Conservation (phyloP, 768 basidiomycete species). For the Hortiboletus flavorubellus region DNA sequence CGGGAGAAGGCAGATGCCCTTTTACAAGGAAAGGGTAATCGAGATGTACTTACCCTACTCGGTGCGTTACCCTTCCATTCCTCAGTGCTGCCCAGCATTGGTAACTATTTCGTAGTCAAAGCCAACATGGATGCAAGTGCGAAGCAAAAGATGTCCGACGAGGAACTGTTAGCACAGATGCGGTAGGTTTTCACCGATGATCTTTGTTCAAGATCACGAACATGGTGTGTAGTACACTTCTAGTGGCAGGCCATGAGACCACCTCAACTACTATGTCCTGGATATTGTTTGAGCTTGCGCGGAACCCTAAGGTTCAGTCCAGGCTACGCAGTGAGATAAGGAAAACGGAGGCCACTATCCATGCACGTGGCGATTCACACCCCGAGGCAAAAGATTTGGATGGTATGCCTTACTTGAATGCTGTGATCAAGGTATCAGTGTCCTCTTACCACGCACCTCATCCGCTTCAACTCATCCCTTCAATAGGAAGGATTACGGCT, state of each 20-base stretch:
- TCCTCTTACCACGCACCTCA: slow-evolving; percentile 15
- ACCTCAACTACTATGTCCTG: slow-evolving; percentile 53
- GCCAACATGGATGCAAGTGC: slow-evolving; percentile 23
- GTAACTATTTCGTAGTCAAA: slow-evolving; percentile 10
- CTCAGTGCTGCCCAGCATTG: background rate
- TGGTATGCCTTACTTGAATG: slow-evolving; percentile 44
- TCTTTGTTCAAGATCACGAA: background rate
- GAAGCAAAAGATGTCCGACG: slow-evolving; percentile 13
- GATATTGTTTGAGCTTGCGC: slow-evolving; percentile 59
- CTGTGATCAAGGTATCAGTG: slow-evolving; percentile 31
- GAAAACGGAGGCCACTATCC: background rate
- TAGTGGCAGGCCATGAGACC: slow-evolving; percentile 56
- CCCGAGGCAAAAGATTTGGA: slow-evolving; percentile 39
- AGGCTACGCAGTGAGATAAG: slow-evolving; percentile 44
- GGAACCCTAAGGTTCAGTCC: slow-evolving; percentile 52
- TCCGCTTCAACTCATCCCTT: background rate
- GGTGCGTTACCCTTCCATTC: slow-evolving; percentile 23
- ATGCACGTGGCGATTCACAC: background rate
- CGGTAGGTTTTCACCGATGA: slow-evolving; percentile 1
- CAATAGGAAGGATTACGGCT: slow-evolving; percentile 43
- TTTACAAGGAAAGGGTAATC: slow-evolving; percentile 10
- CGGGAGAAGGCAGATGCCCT: slow-evolving; percentile 5
- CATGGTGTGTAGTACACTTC: slow-evolving; percentile 33
- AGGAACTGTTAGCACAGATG: slow-evolving; percentile 14
- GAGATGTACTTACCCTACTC: slow-evolving; percentile 31